Evolutionary conservation across 305 asterid genomes (phyloP), one percentile per base, ranked within the genome.

Genomic region (Monarda citriodora): DNA sequence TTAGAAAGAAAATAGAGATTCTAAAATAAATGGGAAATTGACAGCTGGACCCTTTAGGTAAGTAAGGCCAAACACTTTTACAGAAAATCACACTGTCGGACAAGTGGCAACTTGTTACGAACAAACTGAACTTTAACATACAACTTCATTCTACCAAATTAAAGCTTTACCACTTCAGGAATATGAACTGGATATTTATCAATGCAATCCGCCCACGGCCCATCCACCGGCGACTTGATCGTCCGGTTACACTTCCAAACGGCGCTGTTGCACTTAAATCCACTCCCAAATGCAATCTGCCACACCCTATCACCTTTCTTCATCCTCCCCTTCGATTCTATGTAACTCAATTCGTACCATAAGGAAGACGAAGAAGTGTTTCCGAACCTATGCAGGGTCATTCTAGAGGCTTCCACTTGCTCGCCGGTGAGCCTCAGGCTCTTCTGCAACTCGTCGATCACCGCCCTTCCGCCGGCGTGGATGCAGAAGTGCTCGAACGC

Each of bases 381-480:
- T 4, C 82, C 86, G 23, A 79, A 79, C 49, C 82, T 71, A 25
- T 80, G 78, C 65, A 80, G 57, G 12, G 80, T 40, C 80, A 76
- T 79, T 37, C 82, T 73, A 9, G 82, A 79, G 1, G 86, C 86
- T 46, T 76, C 86, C 57, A 80, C 82, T 3, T 80, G 80, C 77
- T 76, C 72, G 49, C 51, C 69, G 20, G 82, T 76, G n/a, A 80
- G 67, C 23, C 55, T 36, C 49, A 80, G 76, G 38, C 60, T 80
- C 71, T 69, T 80, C 82, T 76, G 78, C 48, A 80, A 53, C 73
- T 76, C 82, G 54, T 79, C 86, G 21, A 79, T 73, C 68, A 79
- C 86, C 37, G 85, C 85, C 77, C 80, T 45, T 9, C 85, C 85
- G 7, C 85, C 81, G 21, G 84, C 81, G 51, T 74, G 80, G 48